Conservation (phyloP, 163 green algal species). For the Scenedesmus sp. region DNA sequence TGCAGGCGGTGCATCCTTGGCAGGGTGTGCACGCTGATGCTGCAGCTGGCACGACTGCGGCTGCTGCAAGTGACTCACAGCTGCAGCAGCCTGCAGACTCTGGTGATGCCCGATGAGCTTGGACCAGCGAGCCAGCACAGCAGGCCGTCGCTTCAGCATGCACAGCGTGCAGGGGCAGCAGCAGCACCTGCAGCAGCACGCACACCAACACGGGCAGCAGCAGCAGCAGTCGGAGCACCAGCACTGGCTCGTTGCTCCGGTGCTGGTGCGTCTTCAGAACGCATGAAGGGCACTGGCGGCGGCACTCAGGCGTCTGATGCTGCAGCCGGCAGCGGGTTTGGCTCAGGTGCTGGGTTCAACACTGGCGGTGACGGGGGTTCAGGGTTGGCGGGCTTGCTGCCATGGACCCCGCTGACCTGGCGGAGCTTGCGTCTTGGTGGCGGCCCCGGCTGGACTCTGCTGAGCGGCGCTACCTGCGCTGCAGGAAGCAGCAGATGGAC, state of each 20-base stretch:
- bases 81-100: slow-evolving; percentile 20
- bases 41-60: background rate
- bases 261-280: background rate
- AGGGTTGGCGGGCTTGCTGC: background rate
- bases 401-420: slow-evolving; percentile 38
- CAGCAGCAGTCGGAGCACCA: background rate
- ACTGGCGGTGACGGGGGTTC: background rate
- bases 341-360: background rate
- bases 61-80: background rate
- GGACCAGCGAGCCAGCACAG: slow-evolving; percentile 15
- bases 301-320: background rate
- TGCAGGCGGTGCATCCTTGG: background rate
- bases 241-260: background rate
- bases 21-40: background rate
- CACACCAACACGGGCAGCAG: background rate
- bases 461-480: slow-evolving; percentile 47
- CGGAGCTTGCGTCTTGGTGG: slow-evolving; percentile 36
- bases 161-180: background rate
- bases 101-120: slow-evolving; percentile 32
- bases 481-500: slow-evolving; percentile 50
- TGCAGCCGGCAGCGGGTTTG: background rate
- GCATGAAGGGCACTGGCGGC: background rate
- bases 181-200: slow-evolving; percentile 18
- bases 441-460: slow-evolving; percentile 44
- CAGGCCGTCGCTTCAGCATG: background rate